Evolutionary conservation across 192 early-diverging fungal genomes (phyloP).

Genomic region (Phlyctochytrium planicorne): DNA sequence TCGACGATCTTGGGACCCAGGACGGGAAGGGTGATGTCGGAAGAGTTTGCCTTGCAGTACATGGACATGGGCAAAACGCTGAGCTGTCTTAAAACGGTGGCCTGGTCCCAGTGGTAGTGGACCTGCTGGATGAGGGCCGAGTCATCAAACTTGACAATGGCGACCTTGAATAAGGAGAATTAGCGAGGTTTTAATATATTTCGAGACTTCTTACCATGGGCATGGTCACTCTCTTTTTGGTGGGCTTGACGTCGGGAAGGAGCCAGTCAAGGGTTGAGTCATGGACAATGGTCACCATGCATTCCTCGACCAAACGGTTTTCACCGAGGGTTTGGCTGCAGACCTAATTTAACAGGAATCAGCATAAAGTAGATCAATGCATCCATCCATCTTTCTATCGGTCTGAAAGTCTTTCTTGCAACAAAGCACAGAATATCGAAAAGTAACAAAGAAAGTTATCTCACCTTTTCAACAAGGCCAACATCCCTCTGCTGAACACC

Average conservation of each 20-base stretch:
- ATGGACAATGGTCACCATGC: constrained; percentile 43
- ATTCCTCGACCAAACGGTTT: constrained; percentile 48
- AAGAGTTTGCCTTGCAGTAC: constrained; percentile 50
- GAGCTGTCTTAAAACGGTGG: constrained; percentile 47
- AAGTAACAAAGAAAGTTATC: not conserved
- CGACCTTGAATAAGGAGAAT: too few species aligned
- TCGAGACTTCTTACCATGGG: constrained; percentile 34
- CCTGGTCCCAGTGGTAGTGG: constrained; percentile 57
- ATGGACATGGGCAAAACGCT: constrained; percentile 36
- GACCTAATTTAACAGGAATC: too few species aligned
- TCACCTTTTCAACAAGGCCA: not conserved
- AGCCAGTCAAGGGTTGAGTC: constrained; percentile 44
- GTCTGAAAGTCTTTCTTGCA: not conserved
- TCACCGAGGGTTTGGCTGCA: too few species aligned
- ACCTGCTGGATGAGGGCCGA: constrained; percentile 27
- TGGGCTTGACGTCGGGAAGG: constrained; percentile 50
- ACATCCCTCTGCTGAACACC: constrained; percentile 10
- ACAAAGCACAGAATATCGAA: not conserved
- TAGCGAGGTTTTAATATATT: too few species aligned
- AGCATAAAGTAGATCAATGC: not conserved
- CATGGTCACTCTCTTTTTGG: constrained; percentile 31
- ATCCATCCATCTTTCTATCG: not conserved
- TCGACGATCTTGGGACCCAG: constrained; percentile 39
- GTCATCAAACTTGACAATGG: constrained; percentile 31
- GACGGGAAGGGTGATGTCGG: constrained; percentile 45